phyloP scores from a whole-genome alignment of 2,329 filamentous ascomycete species.

The Cordyceps pruinosa region DNA sequence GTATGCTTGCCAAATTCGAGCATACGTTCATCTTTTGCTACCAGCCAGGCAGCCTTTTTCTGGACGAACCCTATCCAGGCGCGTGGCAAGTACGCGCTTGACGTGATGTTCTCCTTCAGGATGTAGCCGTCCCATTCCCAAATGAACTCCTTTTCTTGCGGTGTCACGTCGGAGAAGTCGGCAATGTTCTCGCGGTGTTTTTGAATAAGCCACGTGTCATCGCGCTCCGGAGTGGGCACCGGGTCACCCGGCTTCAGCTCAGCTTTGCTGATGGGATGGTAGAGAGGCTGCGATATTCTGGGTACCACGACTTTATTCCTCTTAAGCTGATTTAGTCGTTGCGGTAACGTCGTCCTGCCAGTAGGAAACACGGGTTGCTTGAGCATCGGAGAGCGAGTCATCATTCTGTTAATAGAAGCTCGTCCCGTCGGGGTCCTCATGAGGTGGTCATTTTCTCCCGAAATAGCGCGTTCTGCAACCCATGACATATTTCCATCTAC shows the following conservation, averaged over 20 bases:
- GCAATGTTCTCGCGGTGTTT: conserved; percentile 52
- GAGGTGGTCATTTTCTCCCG: conserved; percentile 23
- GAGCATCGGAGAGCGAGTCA: conserved; percentile 19
- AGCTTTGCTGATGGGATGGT: conserved; percentile 50
- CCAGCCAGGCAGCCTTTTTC: conserved; percentile 47
- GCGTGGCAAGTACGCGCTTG: conserved; percentile 44
- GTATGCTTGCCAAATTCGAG: conserved; percentile 50
- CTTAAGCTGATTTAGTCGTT: conserved; percentile 14
- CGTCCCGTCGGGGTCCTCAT: conserved; percentile 1
- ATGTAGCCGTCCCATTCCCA: conserved; percentile 52
- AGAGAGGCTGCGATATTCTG: conserved; percentile 45
- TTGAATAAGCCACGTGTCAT: conserved; percentile 50
- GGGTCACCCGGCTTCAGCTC: conserved; percentile 41
- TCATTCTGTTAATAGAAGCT: conserved; percentile 16
- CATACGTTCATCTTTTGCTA: conserved; percentile 39
- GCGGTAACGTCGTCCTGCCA: neutral
- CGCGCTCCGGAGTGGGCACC: conserved; percentile 36
- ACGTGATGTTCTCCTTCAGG: conserved; percentile 43
- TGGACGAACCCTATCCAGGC: conserved; percentile 46
- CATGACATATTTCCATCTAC: conserved; percentile 41
- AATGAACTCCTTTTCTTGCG: conserved; percentile 51
- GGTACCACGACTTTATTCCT: conserved; percentile 37
- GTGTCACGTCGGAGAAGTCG: conserved; percentile 50
- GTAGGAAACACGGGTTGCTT: neutral
- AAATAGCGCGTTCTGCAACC: conserved; percentile 35